A percentile compares a stretch with the other conserved stretches of the same genome.
Conservation (phyloP, 1,139 yeast genomes). For the Meyerozyma sp. region DNA sequence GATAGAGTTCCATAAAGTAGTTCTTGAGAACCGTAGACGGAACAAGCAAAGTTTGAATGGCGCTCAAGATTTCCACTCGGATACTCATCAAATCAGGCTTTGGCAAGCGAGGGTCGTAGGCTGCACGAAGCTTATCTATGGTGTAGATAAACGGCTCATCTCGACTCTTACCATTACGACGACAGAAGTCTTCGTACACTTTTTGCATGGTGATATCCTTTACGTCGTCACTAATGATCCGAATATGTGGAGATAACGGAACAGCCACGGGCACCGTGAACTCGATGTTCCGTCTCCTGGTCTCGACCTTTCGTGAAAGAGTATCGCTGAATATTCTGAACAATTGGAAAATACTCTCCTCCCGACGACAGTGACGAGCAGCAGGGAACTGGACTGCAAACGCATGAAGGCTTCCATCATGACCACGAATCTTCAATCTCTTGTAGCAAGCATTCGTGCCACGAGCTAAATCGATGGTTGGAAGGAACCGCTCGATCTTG, state of each 20-base stretch:
- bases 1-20: conserved; percentile 55
- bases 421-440: conserved; percentile 84
- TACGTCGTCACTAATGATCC: conserved; percentile 82
- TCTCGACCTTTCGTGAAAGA: conserved; percentile 74
- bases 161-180: conserved; percentile 64
- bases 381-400: conserved; percentile 98
- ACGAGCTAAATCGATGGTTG: conserved; percentile 82
- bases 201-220: conserved; percentile 77
- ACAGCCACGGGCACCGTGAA: conserved; percentile 90
- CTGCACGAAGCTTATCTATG: conserved; percentile 82
- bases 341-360: conserved; percentile 88
- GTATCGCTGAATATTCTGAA: conserved; percentile 85
- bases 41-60: conserved; percentile 81
- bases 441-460: conserved; percentile 93
- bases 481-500: conserved; percentile 88
- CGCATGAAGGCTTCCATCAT: conserved; percentile 86
- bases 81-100: conserved; percentile 88
- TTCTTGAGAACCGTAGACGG: conserved; percentile 83
- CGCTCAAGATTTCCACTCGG: conserved; percentile 83
- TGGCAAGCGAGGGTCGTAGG: conserved; percentile 87
- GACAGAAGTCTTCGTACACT: conserved; percentile 85
- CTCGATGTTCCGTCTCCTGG: conserved; percentile 78
- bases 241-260: conserved; percentile 91
- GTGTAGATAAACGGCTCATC: conserved; percentile 90
- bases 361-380: conserved; percentile 94